These are phyloP conservation scores for Rhynchosporium graminicola DNA, from an alignment of 2,329 filamentous ascomycete species.

Conservation along the genomic window DNA sequence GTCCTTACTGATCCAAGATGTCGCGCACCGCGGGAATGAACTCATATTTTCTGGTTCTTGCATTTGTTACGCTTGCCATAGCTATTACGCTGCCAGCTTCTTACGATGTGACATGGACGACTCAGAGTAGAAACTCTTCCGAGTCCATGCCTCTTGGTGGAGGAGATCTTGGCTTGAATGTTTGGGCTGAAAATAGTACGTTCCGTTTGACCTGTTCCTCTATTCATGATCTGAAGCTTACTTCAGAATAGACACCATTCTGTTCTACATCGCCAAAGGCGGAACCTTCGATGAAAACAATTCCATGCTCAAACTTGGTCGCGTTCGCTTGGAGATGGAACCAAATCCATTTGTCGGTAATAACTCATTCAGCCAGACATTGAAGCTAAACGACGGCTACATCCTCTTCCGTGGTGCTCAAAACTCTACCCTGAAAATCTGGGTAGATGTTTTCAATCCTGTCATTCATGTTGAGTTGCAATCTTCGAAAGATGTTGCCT, in stretches of 20 bases:
- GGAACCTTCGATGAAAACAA: neutral
- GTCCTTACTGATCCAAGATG: neutral
- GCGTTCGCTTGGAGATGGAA: neutral
- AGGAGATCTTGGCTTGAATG: neutral
- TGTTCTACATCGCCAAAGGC: neutral
- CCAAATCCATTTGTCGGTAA: neutral
- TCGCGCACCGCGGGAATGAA: neutral
- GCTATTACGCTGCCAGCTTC: neutral
- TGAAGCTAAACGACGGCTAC: neutral
- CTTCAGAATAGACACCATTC: neutral
- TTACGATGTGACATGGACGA: neutral
- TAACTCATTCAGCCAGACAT: neutral
- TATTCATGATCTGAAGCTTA: neutral
- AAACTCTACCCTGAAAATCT: neutral
- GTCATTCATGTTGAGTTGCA: neutral
- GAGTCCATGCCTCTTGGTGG: neutral
- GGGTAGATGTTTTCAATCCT: neutral
- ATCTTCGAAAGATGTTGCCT: neutral
- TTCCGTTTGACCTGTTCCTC: neutral
- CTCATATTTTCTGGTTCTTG: neutral
- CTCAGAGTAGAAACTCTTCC: neutral
- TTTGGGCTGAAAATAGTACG: neutral
- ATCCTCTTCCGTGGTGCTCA: neutral
- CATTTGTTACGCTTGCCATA: neutral
- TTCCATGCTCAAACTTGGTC: neutral